Evolutionary conservation across 208 protist genomes (phyloP).

Genomic region (Wallacemonas sp.): DNA sequence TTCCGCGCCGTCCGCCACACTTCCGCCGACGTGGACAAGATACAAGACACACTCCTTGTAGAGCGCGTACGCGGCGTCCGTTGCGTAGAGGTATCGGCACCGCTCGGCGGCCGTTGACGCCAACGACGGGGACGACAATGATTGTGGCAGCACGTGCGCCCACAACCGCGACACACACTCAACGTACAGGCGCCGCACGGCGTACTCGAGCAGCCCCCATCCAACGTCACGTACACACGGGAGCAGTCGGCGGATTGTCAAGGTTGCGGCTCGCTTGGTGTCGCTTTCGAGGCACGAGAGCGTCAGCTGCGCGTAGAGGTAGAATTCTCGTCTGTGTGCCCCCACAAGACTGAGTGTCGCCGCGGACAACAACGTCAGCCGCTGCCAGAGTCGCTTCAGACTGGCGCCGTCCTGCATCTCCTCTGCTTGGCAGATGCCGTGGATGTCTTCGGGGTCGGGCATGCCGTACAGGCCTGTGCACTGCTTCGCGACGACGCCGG

Average conservation of each 20-base stretch:
- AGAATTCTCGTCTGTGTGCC: slow-evolving; percentile 37
- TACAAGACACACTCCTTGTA: slow-evolving; percentile 49
- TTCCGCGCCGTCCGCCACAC: neutral
- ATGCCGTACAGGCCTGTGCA: neutral
- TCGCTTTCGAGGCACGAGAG: slow-evolving; percentile 44
- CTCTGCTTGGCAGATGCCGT: neutral
- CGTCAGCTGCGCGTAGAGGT: slow-evolving; percentile 47
- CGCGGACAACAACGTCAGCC: slow-evolving; percentile 40
- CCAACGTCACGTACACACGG: slow-evolving; percentile 45
- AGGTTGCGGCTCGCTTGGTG: slow-evolving; percentile 31
- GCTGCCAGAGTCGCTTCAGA: slow-evolving; percentile 42
- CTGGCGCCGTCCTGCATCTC: slow-evolving; percentile 12
- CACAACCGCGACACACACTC: slow-evolving; percentile 23
- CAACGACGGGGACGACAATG: neutral
- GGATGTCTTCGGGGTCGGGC: neutral
- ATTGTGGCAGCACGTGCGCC: neutral
- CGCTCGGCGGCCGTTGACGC: neutral
- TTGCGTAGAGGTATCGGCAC: slow-evolving; percentile 28
- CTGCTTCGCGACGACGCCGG: neutral
- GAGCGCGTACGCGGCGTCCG: slow-evolving; percentile 22
- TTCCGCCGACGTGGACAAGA: slow-evolving; percentile 11
- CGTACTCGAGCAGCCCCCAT: slow-evolving; percentile 50
- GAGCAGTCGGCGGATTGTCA: slow-evolving; percentile 45
- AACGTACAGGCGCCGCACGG: slow-evolving; percentile 52
- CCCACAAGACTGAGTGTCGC: slow-evolving; percentile 30